A percentile compares a stretch with the other conserved stretches of the same genome.
Conservation (phyloP, 2,329 filamentous ascomycete genomes). For the Rutstroemia sp. region DNA sequence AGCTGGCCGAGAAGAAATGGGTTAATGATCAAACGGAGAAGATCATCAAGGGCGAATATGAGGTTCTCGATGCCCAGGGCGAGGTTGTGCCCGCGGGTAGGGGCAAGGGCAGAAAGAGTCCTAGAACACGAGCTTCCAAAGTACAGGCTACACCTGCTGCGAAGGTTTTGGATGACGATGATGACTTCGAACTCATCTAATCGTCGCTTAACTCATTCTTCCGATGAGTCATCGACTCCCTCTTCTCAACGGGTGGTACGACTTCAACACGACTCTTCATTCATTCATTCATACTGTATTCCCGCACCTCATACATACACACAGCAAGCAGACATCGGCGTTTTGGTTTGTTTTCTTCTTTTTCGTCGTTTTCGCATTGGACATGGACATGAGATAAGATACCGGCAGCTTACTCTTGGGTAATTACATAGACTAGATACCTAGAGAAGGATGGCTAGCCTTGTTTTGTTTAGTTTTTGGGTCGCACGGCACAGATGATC, state of each 20-base stretch:
- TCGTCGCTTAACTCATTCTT: background rate
- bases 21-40: constrained; percentile 27
- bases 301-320: background rate
- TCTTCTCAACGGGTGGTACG: background rate
- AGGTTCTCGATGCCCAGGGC: constrained; percentile 28
- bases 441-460: constrained; percentile 10
- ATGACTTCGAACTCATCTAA: constrained; percentile 30
- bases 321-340: background rate
- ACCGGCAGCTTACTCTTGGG: constrained; percentile 6
- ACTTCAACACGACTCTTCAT: background rate
- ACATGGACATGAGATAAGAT: background rate
- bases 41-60: constrained; percentile 29
- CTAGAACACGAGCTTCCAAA: constrained; percentile 20
- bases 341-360: background rate
- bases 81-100: constrained; percentile 21
- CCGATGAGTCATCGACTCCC: background rate
- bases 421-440: background rate
- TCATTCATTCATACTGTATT: background rate
- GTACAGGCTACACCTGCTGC: background rate
- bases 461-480: background rate
- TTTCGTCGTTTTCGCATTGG: background rate
- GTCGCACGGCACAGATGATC: background rate
- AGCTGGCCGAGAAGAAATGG: constrained; percentile 28
- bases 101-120: constrained; percentile 23
- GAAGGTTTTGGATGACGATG: constrained; percentile 22